Percentiles rank a stretch among this genome's conserved stretches.
These are phyloP conservation scores for Linum lewisii DNA, from an alignment of 345 rosid genomes.

Conservation along the genomic window DNA sequence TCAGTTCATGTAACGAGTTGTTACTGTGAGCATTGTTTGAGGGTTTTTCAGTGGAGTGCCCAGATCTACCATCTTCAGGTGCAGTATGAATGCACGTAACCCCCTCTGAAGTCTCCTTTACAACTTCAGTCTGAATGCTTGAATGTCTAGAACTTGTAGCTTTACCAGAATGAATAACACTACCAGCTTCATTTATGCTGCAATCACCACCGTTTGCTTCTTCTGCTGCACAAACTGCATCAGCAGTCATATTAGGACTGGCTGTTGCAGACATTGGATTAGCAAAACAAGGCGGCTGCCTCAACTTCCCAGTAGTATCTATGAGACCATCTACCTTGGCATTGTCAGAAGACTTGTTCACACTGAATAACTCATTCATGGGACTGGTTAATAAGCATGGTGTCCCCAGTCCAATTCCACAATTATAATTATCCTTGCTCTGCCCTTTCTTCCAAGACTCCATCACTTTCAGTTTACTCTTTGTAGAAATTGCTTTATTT, in stretches of 20 bases:
- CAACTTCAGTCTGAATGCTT: slow-evolving; percentile 13
- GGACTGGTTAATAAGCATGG: background rate
- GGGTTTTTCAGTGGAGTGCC: background rate
- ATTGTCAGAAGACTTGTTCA: slow-evolving; percentile 21
- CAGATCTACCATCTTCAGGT: background rate
- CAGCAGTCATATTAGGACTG: slow-evolving; percentile 22
- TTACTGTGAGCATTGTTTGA: background rate
- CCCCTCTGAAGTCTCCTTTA: slow-evolving; percentile 9
- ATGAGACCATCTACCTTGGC: slow-evolving; percentile 17
- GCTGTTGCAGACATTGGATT: slow-evolving; percentile 18
- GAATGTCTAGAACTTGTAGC: slow-evolving; percentile 28
- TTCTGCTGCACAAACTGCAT: slow-evolving; percentile 18
- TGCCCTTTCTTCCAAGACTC: background rate
- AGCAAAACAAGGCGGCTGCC: slow-evolving; percentile 28
- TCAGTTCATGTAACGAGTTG: background rate
- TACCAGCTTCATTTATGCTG: slow-evolving; percentile 21
- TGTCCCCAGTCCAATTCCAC: slow-evolving; percentile 33
- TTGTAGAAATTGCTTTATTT: slow-evolving; percentile 75
- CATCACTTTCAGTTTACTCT: slow-evolving; percentile 39
- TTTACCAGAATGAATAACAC: slow-evolving; percentile 19
- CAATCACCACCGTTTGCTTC: slow-evolving; percentile 22
- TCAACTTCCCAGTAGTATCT: slow-evolving; percentile 18
- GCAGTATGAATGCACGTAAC: background rate
- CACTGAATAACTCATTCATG: background rate
- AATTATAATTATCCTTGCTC: slow-evolving; percentile 26